Evolutionary conservation across 352 stramenopile genomes (phyloP).

Genomic region (Phytophthora cryptogea): DNA sequence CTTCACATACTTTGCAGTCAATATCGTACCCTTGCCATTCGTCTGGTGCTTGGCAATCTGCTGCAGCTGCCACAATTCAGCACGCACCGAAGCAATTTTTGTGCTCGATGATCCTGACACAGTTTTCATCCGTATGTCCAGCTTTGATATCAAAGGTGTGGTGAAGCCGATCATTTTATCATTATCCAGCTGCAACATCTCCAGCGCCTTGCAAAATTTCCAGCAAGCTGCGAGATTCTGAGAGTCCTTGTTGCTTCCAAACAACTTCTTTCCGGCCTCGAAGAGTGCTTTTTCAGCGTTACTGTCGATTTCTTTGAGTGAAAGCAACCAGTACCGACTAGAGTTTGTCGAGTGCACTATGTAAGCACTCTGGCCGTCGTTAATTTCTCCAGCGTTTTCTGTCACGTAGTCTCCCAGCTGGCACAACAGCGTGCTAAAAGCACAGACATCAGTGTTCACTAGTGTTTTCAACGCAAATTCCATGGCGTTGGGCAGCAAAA

Average conservation of each 20-base stretch:
- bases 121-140: conserved; percentile 32
- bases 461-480: conserved; percentile 58
- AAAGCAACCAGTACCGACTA: conserved; percentile 31
- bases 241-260: conserved; percentile 6
- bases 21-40: conserved; percentile 8
- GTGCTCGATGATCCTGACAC: neutral
- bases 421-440: conserved; percentile 61
- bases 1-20: conserved; percentile 39
- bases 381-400: conserved; percentile 50
- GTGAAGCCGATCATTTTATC: conserved; percentile 50
- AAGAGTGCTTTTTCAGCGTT: conserved; percentile 38
- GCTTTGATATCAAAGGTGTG: conserved; percentile 39
- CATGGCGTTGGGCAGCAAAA: conserved; percentile 66
- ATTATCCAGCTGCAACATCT: conserved; percentile 48
- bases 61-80: conserved; percentile 74
- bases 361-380: conserved; percentile 45
- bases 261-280: conserved; percentile 31
- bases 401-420: conserved; percentile 56
- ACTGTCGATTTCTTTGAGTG: conserved; percentile 23
- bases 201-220: conserved; percentile 70
- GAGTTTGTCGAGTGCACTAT: conserved; percentile 43
- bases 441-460: conserved; percentile 33
- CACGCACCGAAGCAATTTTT: conserved; percentile 43
- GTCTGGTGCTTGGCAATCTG: conserved; percentile 54
- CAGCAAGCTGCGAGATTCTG: conserved; percentile 58